Evolutionary conservation across 495 filamentous ascomycete genomes (phyloP), one percentile per base, ranked within the genome.

Genomic region (Glutinoglossum americanum): DNA sequence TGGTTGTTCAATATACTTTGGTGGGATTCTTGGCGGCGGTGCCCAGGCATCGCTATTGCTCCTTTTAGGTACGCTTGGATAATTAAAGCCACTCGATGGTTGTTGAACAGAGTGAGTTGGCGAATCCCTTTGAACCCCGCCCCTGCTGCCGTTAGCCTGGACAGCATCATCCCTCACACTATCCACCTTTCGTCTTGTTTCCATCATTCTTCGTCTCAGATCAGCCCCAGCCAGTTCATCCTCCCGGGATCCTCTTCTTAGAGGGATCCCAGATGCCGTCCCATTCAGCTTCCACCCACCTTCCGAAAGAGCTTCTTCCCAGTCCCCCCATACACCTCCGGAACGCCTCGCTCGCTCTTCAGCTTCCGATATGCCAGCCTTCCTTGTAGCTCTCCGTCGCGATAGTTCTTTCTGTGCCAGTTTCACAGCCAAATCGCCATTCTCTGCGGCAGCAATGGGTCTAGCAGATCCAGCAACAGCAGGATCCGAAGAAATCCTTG

Each of bases 371-470:
- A 78, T 65, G 2, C 78, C 76, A 10, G 76, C 71, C 61, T 76
- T 70, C 8, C 79, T 71, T 11, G 73, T 75, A 5, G 76, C 74
- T 56, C 72, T 74, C 54, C 76, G 73, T 53, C 87, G 77, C 51
- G 68, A 73, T 48, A 90, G 79, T 67, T 94, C 87, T 21, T 75
- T 80, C 56, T 81, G 78, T 0, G 87, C 87, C 37, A 94, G 62
- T 60, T 82, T 75, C 6, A 93, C 83, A 9, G 88, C 88, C 39
- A 95, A 74, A 33, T 88, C 81, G 57, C 77, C 75, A 59, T 93
- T 74, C 55, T 85, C 77, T 11, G 71, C 76, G 3, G 83, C 85
- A 64, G 85, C 81, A 23, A 95, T 68, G 6, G 80, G 51, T 17
- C 73, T 71, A 47, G 77, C 77, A 17, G 68, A 67, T 15, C 69